Percentiles rank a stretch among this genome's conserved stretches.
These are phyloP conservation scores for Phytophthora melonis DNA, from an alignment of 352 stramenopile species.

Conservation along the genomic window DNA sequence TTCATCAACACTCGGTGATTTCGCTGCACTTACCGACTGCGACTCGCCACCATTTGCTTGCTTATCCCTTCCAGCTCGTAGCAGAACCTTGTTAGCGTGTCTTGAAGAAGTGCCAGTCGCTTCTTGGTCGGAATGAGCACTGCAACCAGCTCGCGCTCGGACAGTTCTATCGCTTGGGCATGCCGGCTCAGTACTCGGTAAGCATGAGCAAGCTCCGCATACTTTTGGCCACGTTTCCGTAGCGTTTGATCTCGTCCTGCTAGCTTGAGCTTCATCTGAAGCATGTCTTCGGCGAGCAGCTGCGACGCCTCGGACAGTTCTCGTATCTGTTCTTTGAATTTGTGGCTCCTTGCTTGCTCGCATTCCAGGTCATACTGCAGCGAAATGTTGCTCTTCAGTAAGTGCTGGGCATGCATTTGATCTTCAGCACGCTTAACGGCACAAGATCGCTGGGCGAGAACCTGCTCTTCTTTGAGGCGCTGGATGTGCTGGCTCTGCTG, in stretches of 20 bases:
- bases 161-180: slow-evolving; percentile 40
- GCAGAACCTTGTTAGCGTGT: slow-evolving; percentile 43
- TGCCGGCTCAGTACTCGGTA: slow-evolving; percentile 32
- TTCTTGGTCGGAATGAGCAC: slow-evolving; percentile 44
- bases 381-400: slow-evolving; percentile 42
- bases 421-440: slow-evolving; percentile 32
- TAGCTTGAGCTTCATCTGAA: slow-evolving; percentile 8
- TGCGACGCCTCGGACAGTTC: slow-evolving; percentile 25
- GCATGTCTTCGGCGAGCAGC: slow-evolving; percentile 37
- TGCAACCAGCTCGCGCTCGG: slow-evolving; percentile 41
- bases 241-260: slow-evolving; percentile 8
- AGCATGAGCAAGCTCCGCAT: slow-evolving; percentile 15
- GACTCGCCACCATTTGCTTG: slow-evolving; percentile 38
- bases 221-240: slow-evolving; percentile 36
- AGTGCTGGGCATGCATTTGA: slow-evolving; percentile 36
- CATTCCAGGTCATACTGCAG: slow-evolving; percentile 37
- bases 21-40: slow-evolving; percentile 38
- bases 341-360: neutral
- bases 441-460: neutral
- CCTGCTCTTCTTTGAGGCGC: slow-evolving; percentile 23
- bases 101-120: slow-evolving; percentile 37
- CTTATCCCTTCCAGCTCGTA: slow-evolving; percentile 46
- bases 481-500: slow-evolving; percentile 44
- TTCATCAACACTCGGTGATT: neutral
- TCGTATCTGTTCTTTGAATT: slow-evolving; percentile 2